phyloP scores from a whole-genome alignment of 306 rosid genomes.

The Cyclanthera cordifolia region DNA sequence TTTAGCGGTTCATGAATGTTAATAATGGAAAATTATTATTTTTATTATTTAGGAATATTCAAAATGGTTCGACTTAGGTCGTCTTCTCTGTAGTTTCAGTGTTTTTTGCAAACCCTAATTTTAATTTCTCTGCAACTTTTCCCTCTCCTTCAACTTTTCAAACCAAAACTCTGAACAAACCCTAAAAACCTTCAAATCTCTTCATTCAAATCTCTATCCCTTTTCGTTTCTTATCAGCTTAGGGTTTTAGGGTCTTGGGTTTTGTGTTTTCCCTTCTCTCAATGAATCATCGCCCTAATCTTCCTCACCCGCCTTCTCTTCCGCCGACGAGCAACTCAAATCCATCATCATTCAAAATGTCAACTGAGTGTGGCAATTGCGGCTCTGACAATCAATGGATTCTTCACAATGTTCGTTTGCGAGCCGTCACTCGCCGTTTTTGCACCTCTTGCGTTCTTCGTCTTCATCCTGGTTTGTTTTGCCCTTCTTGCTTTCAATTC shows the following conservation, averaged over 20 bases:
- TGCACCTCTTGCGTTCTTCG: conserved; percentile 85
- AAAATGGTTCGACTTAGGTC: neutral
- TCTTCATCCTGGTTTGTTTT: conserved; percentile 52
- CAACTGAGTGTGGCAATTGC: conserved; percentile 45
- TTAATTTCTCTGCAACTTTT: neutral
- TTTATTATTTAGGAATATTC: neutral
- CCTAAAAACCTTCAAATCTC: neutral
- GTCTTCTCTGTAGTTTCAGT: neutral
- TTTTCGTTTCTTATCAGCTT: neutral
- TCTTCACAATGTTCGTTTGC: conserved; percentile 41
- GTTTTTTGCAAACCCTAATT: neutral
- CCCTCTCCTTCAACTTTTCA: neutral
- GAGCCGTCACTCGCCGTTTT: conserved; percentile 38
- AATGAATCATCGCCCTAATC: conserved; percentile 5
- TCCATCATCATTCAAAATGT: neutral
- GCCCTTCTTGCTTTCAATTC: conserved; percentile 59
- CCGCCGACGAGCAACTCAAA: neutral
- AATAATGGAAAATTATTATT: neutral
- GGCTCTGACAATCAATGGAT: conserved; percentile 27
- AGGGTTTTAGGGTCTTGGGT: no score
- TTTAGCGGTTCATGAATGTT: no score
- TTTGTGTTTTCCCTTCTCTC: neutral
- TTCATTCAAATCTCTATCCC: neutral
- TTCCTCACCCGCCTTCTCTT: neutral
- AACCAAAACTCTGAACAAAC: neutral